Evolutionary conservation across 306 rosid genomes (phyloP).

Genomic region (Castanea crenata): DNA sequence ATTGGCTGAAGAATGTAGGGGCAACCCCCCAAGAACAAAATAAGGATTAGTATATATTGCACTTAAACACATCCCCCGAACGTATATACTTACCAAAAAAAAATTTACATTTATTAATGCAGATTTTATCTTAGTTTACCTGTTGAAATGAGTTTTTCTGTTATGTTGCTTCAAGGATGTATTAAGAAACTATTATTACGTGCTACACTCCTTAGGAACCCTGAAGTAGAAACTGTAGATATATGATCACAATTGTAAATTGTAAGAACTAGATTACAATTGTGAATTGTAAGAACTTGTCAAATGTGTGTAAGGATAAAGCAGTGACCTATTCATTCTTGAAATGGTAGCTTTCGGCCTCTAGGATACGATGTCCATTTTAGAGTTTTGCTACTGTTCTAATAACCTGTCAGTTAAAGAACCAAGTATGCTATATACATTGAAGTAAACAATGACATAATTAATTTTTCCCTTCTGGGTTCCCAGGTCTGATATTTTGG

Average conservation of each 20-base stretch:
- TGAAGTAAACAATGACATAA: neutral
- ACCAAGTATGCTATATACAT: neutral
- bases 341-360: too few species aligned
- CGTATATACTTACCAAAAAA: conserved; percentile 54
- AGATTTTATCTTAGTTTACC: conserved; percentile 38
- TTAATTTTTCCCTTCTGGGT: neutral
- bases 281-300: neutral
- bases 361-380: too few species aligned
- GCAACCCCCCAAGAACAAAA: conserved; percentile 41
- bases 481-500: neutral
- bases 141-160: conserved; percentile 41
- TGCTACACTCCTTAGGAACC: conserved; percentile 2
- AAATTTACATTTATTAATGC: conserved; percentile 38
- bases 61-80: conserved; percentile 29
- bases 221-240: neutral
- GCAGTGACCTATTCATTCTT: too few species aligned
- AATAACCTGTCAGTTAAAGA: neutral
- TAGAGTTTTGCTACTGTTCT: neutral
- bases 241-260: neutral
- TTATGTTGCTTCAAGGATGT: conserved; percentile 33
- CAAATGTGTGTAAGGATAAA: too few species aligned
- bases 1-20: conserved; percentile 73
- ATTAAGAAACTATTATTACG: conserved; percentile 21
- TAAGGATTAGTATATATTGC: conserved; percentile 43
- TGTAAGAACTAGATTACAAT: neutral